Evolutionary conservation across 345 rosid species (phyloP).

Genomic region (Odontarrhena argentea): DNA sequence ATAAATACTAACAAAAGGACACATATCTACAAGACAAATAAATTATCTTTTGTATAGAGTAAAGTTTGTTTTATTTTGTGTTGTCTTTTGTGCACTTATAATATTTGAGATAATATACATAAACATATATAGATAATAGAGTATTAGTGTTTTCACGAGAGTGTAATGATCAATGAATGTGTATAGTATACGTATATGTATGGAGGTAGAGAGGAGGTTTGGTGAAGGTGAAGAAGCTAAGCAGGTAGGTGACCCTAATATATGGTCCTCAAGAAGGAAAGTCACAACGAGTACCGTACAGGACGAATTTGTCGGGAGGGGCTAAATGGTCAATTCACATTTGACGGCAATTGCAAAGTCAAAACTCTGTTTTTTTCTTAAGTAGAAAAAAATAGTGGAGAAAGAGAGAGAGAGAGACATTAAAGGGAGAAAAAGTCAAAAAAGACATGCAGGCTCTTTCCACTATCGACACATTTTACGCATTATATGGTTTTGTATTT

Average conservation of each 20-base stretch:
- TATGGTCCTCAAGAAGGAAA: constrained; percentile 25
- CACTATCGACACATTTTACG: not conserved
- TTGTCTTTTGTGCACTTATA: too few species aligned
- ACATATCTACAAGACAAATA: constrained; percentile 1
- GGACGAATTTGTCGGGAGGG: constrained; percentile 34
- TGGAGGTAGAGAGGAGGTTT: constrained; percentile 6
- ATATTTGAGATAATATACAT: too few species aligned
- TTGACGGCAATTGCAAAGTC: constrained; percentile 29
- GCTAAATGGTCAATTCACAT: not conserved
- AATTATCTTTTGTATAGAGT: too few species aligned
- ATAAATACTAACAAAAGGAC: constrained; percentile 3
- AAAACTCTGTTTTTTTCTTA: not conserved
- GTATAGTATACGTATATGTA: constrained; percentile 1
- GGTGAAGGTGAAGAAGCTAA: constrained; percentile 28
- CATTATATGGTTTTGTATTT: too few species aligned
- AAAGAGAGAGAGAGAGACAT: not conserved
- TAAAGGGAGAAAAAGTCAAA: constrained; percentile 28
- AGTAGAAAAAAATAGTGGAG: not conserved
- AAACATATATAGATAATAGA: not conserved
- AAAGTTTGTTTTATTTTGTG: too few species aligned
- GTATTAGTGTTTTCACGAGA: constrained; percentile 37
- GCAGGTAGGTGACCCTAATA: constrained; percentile 28
- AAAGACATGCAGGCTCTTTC: constrained; percentile 2
- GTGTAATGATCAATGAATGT: constrained; percentile 32
- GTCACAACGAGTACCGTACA: constrained; percentile 31